Conservation (phyloP, 495 filamentous ascomycete species). For the Parachaetomium inaequale region DNA sequence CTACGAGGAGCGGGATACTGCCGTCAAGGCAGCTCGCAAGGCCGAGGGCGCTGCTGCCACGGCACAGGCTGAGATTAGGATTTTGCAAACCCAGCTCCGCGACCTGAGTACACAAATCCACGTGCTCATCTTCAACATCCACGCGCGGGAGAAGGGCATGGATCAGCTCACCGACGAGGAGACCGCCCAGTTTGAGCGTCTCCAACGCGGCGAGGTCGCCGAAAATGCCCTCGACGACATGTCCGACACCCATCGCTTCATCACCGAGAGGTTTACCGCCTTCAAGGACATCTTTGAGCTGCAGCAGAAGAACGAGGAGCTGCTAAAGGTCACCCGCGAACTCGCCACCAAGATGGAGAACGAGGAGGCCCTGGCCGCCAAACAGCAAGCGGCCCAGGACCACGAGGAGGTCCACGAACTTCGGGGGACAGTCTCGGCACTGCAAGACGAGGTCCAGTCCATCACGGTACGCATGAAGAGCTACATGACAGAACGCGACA, state of each 20-base stretch:
- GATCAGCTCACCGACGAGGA: constrained; percentile 65
- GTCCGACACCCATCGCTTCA: constrained; percentile 78
- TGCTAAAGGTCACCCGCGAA: constrained; percentile 75
- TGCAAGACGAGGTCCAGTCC: constrained; percentile 69
- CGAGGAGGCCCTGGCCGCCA: constrained; percentile 70
- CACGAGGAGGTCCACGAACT: constrained; percentile 69
- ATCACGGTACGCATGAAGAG: constrained; percentile 79
- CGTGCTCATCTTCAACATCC: constrained; percentile 76
- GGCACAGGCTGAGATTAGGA: constrained; percentile 66
- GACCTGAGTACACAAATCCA: constrained; percentile 89
- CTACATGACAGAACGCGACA: constrained; percentile 91
- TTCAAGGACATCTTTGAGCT: constrained; percentile 83
- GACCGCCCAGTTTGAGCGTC: constrained; percentile 61
- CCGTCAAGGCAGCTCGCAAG: constrained; percentile 62
- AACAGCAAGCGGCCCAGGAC: constrained; percentile 65
- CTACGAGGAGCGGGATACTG: constrained; percentile 55
- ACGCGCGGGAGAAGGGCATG: constrained; percentile 73
- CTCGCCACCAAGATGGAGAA: constrained; percentile 88
- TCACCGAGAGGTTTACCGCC: constrained; percentile 73
- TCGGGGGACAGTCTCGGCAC: constrained; percentile 57
- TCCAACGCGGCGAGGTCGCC: constrained; percentile 61
- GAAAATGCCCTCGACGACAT: constrained; percentile 64
- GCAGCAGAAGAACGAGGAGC: constrained; percentile 81
- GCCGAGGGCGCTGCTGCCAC: constrained; percentile 69
- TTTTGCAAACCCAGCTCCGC: constrained; percentile 81